Evolutionary conservation across 2,329 filamentous ascomycete genomes (phyloP), one percentile per base, ranked within the genome.

Genomic region (Cyanodermella asteris): DNA sequence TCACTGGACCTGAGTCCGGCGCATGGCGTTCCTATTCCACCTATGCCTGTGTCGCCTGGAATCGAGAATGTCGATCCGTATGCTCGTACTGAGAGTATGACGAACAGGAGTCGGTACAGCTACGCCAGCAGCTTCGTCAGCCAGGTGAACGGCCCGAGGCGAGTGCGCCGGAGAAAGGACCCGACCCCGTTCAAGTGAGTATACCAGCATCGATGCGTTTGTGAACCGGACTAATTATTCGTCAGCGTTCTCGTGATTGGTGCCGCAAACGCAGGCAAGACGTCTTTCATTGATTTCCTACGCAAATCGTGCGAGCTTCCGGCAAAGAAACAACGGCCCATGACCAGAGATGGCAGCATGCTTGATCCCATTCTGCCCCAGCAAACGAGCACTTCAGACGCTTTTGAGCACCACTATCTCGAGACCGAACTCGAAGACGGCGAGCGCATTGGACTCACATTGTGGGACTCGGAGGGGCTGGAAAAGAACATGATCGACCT

Each of bases 161-260:
- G 82, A 44, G 72, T 94, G 36, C 72, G 87, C 40, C 74, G 84
- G 56, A 72, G 87, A 55, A 94, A 91, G 59, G 87, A 97, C 44
- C 87, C 87, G 6, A 93, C 84, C 7, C 81, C 87, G 1, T 91
- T 94, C 65, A 97, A 97, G 84, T 94, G 59, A 64, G 81, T 64
- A 30, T 13, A 11, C 7, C 16, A 20, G 13, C 18, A 13, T 19
- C 18, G 22, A n/a, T n/a, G n/a, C n/a, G n/a, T n/a, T n/a, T 13
- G 9, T 6, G 10, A 18, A 15, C 16, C 9, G 2, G 23, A 14
- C 12, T 25, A 15, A 25, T 18, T 11, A 21, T 16, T 20, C 11
- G 23, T 12, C 34, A 94, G 84, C 48, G 71, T 97, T 38, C 66
- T 97, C 31, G 72, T 97, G 31, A 68, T 94, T 40, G 87, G 87